Evolutionary conservation across 2,329 filamentous ascomycete genomes (phyloP), one percentile per base, ranked within the genome.

Genomic region (Geosmithia morbida): DNA sequence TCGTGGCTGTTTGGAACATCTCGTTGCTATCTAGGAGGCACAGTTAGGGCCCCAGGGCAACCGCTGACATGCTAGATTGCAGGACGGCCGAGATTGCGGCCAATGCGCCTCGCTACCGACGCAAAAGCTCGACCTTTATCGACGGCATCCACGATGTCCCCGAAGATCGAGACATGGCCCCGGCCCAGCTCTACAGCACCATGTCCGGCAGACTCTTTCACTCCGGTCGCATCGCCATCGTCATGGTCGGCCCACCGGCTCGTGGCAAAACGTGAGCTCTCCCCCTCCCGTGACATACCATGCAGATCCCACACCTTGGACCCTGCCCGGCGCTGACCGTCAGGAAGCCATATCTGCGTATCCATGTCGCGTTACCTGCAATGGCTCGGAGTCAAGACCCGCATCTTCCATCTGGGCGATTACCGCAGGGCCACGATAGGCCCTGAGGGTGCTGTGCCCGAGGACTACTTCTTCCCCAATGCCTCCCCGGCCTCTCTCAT

Each of bases 401-500:
- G 90, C 55, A 94, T 97, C 56, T 98, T 98, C 62, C 92, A 98
- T 61, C 72, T 98, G 16, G 92, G 94, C 49, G 92, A 98, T 66
- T 98, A 98, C 63, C 84, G 92, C 54, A 80, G 92, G 61, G 89
- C 88, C 30, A 94, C 90, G 16, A 80, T 97, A 52, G 88, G 87
- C 17, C 79, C 81, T 41, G 87, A 82, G 14, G 83, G 83, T 48
- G 80, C 89, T 49, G 85, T 98, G 16, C 94, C 92, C 1, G 87
- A 95, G 52, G 92, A 98, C 62, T 98, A 98, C 65, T 98, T 98
- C 69, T 95, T 90, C 61, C 84, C 94, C 22, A 89, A 97, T 60
- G 90, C 94, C 26, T 92, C 88, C 22, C 87, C 90, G 3, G 79
- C 85, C 13, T 94, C 92, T 1, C 85, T 97, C n/a, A 79, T 97